phyloP scores from a whole-genome alignment of 208 protist species.

The Acanthamoeba sp. region DNA sequence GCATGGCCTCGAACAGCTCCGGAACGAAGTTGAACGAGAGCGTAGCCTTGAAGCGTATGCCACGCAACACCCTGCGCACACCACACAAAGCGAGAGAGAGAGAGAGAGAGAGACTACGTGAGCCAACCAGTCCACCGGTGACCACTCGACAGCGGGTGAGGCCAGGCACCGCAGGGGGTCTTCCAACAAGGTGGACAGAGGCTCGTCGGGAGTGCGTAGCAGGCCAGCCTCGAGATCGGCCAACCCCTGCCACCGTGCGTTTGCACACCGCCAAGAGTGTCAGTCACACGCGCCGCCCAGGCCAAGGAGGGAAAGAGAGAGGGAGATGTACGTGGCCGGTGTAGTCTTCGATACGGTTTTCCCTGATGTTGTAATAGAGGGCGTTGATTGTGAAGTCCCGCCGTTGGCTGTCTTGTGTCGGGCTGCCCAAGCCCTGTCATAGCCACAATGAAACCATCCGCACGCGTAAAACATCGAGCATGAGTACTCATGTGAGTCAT shows the following conservation, averaged over 20 bases:
- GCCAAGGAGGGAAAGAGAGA: no score
- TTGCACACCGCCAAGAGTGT: no score
- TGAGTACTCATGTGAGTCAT: not conserved
- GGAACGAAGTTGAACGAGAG: constrained; percentile 92
- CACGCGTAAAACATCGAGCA: not conserved
- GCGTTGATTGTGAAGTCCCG: constrained; percentile 99
- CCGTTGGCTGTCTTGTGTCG: constrained; percentile 95
- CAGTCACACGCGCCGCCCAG: constrained; percentile 15
- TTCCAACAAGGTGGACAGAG: constrained; percentile 85
- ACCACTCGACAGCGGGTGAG: not conserved
- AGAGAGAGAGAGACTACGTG: not conserved
- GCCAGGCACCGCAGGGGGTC: constrained; percentile 93
- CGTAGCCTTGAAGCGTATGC: constrained; percentile 94
- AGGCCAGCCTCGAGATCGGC: constrained; percentile 92
- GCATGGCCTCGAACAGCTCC: constrained; percentile 65
- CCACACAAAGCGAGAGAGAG: not conserved
- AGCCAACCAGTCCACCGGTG: no score
- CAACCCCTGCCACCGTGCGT: constrained; percentile 85
- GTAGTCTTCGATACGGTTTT: constrained; percentile 96
- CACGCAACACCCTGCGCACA: constrained; percentile 89
- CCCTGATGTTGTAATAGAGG: constrained; percentile 99
- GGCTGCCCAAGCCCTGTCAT: constrained; percentile 86
- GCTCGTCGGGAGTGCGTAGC: constrained; percentile 91
- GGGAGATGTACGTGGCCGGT: constrained; percentile 83
- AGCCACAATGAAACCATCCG: not conserved